Percentiles rank a stretch among this genome's conserved stretches.
phyloP scores from a whole-genome alignment of 169 alveolate genomes.

The Plasmodium vivax region DNA sequence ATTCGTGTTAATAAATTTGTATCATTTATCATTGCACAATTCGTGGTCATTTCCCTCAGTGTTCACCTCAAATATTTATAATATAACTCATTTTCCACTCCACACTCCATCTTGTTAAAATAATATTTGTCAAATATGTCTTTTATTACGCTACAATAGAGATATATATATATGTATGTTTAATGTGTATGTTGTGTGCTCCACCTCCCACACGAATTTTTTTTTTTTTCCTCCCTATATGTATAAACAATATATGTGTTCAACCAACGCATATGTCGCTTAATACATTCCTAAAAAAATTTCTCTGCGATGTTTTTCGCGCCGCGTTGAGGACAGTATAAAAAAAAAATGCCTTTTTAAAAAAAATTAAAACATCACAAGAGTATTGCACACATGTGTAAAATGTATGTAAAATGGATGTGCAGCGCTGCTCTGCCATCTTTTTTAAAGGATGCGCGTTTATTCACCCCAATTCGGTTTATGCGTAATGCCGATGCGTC shows the following conservation, averaged over 20 bases:
- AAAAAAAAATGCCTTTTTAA: neutral
- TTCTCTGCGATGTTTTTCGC: neutral
- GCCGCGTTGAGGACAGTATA: neutral
- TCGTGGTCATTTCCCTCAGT: neutral
- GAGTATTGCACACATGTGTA: neutral
- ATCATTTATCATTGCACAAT: neutral
- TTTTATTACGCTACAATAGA: neutral
- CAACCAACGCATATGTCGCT: neutral
- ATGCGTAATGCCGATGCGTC: neutral
- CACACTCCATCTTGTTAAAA: neutral
- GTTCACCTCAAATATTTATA: neutral
- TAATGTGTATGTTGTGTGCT: neutral
- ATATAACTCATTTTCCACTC: neutral
- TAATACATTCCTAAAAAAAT: neutral
- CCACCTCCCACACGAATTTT: neutral
- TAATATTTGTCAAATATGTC: neutral
- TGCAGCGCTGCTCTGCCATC: neutral
- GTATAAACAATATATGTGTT: neutral
- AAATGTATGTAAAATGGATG: neutral
- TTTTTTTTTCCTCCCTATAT: neutral
- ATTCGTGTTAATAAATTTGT: too few relatives aligned
- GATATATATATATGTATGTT: too few relatives aligned
- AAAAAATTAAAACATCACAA: neutral
- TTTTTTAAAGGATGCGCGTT: neutral
- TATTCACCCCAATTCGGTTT: neutral